Conservation (phyloP, 495 filamentous ascomycete genomes). For the Annulohypoxylon maeteangense region DNA sequence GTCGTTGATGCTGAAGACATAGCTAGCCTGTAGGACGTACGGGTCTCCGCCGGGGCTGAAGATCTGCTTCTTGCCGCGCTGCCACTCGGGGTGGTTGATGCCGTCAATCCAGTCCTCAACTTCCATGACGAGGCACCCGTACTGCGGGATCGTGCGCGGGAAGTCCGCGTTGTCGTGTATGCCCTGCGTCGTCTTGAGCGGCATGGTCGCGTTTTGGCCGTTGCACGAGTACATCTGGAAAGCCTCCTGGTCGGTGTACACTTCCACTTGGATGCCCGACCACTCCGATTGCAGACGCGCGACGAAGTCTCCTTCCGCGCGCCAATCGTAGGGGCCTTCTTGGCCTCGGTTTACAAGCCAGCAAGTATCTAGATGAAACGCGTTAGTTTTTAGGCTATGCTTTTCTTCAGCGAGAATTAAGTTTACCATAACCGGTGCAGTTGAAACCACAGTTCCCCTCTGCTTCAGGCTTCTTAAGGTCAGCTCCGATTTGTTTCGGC, state of each 20-base stretch:
- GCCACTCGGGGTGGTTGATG: slow-evolving; percentile 85
- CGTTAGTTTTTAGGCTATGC: slow-evolving; percentile 9
- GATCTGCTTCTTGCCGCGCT: slow-evolving; percentile 68
- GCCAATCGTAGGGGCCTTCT: slow-evolving; percentile 69
- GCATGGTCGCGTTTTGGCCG: slow-evolving; percentile 72
- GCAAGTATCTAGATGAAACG: slow-evolving; percentile 58
- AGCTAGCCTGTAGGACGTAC: slow-evolving; percentile 72
- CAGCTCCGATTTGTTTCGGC: slow-evolving; percentile 79
- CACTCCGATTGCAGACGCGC: slow-evolving; percentile 70
- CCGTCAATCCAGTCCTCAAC: slow-evolving; percentile 81
- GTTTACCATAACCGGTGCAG: slow-evolving; percentile 82
- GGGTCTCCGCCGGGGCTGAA: slow-evolving; percentile 70
- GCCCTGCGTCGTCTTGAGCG: slow-evolving; percentile 74
- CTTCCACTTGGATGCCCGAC: slow-evolving; percentile 77
- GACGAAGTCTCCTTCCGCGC: slow-evolving; percentile 62
- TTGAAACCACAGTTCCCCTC: slow-evolving; percentile 71
- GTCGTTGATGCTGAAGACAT: slow-evolving; percentile 64
- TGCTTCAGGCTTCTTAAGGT: slow-evolving; percentile 67
- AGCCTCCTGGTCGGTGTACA: slow-evolving; percentile 79
- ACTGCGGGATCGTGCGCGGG: slow-evolving; percentile 66
- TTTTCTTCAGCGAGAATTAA: neutral
- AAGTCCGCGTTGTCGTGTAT: slow-evolving; percentile 50
- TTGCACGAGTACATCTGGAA: slow-evolving; percentile 83
- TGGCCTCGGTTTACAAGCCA: slow-evolving; percentile 57
- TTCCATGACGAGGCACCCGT: slow-evolving; percentile 78